These are phyloP conservation scores for Vinca minor DNA, from an alignment of 257 asterid species.

Conservation along the genomic window DNA sequence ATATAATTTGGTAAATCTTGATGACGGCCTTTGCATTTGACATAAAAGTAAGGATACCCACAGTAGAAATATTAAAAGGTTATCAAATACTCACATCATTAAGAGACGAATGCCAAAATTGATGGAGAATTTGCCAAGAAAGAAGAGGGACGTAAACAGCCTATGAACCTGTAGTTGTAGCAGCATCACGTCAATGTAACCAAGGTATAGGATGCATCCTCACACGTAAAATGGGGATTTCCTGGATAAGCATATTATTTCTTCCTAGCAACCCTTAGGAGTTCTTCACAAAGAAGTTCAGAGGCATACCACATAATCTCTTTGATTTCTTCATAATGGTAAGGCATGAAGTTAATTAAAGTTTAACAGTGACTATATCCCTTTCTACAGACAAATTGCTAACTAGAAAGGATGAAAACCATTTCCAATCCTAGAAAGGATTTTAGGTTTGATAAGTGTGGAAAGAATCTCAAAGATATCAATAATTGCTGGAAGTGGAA, in stretches of 20 bases:
- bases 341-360: background rate
- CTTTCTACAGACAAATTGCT: background rate
- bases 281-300: background rate
- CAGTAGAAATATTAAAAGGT: background rate
- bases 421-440: background rate
- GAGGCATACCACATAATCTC: background rate
- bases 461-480: background rate
- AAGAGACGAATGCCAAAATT: constrained; percentile 96
- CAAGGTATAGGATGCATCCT: background rate
- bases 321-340: background rate
- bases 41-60: background rate
- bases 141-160: constrained; percentile 68
- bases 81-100: constrained; percentile 64
- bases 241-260: background rate
- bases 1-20: background rate
- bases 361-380: background rate
- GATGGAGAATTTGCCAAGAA: constrained; percentile 78
- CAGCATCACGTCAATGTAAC: background rate
- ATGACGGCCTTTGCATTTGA: background rate
- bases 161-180: constrained; percentile 62
- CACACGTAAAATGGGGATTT: background rate
- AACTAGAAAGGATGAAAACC: background rate
- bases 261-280: background rate
- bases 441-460: background rate
- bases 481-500: background rate